Evolutionary conservation across 208 protist genomes (phyloP).

Genomic region (Strigomonas galati): DNA sequence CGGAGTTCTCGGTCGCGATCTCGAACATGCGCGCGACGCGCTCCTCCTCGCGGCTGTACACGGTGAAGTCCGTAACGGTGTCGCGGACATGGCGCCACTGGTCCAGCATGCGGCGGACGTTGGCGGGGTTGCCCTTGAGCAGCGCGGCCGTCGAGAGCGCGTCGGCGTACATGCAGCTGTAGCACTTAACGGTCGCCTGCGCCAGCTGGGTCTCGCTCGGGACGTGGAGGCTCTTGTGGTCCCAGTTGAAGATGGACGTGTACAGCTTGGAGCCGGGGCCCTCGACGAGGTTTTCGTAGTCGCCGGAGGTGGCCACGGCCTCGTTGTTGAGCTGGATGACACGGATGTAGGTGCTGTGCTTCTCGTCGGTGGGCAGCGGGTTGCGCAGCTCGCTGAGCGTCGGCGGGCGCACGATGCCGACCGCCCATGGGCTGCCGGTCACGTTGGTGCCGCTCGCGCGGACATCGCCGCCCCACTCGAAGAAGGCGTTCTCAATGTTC

Average conservation of each 20-base stretch:
- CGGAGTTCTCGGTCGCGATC: conserved; percentile 54
- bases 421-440: conserved; percentile 29
- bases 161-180: conserved; percentile 84
- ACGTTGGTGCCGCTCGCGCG: conserved; percentile 46
- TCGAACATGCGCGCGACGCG: conserved; percentile 66
- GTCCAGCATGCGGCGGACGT: conserved; percentile 64
- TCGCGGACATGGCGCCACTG: conserved; percentile 51
- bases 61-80: conserved; percentile 56
- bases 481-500: conserved; percentile 46
- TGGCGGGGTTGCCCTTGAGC: conserved; percentile 52
- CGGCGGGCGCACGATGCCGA: conserved; percentile 53
- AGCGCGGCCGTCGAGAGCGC: conserved; percentile 69
- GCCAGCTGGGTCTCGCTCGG: conserved; percentile 42
- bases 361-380: not conserved
- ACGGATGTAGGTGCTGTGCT: conserved; percentile 21
- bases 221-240: conserved; percentile 33
- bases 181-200: conserved; percentile 71
- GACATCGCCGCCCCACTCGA: conserved; percentile 66
- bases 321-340: conserved; percentile 56
- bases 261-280: conserved; percentile 29
- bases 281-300: conserved; percentile 57
- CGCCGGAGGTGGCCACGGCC: conserved; percentile 56
- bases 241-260: conserved; percentile 34
- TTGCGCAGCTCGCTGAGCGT: conserved; percentile 31
- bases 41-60: conserved; percentile 62